Evolutionary conservation across 257 asterid species (phyloP).

Genomic region (Nicotiana attenuata): DNA sequence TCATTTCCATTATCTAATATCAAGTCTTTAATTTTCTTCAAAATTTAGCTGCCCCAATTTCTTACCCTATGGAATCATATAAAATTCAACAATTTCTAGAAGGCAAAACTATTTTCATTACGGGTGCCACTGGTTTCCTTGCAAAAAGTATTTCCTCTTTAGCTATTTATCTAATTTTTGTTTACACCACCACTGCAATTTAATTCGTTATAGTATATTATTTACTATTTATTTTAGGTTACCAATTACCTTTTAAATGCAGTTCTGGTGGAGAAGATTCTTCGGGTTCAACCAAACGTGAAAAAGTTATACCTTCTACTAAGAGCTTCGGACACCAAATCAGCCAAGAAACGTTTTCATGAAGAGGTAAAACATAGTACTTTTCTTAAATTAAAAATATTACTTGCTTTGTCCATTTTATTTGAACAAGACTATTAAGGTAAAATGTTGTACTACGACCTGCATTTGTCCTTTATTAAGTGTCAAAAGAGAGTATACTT

Average conservation of each 20-base stretch:
- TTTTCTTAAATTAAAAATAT: too few relatives aligned
- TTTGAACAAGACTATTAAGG: too few relatives aligned
- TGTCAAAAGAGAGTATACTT: too few relatives aligned
- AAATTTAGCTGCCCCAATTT: neutral
- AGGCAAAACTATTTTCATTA: slow-evolving; percentile 50
- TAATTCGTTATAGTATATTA: too few relatives aligned
- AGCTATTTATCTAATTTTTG: neutral
- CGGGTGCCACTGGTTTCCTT: slow-evolving; percentile 56
- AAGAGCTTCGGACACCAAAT: slow-evolving; percentile 6
- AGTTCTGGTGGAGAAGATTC: slow-evolving; percentile 14
- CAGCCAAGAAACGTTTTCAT: slow-evolving; percentile 4
- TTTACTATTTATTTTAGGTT: too few relatives aligned
- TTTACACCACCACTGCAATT: too few relatives aligned
- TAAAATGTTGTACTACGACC: too few relatives aligned
- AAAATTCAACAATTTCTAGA: slow-evolving; percentile 26
- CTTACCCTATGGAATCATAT: slow-evolving; percentile 28
- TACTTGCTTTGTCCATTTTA: neutral
- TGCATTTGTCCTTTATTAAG: too few relatives aligned
- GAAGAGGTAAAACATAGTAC: slow-evolving; percentile 12
- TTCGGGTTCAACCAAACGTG: neutral
- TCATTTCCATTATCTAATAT: neutral
- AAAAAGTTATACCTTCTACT: slow-evolving; percentile 17
- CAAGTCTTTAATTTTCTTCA: neutral
- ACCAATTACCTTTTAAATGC: neutral
- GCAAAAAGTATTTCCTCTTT: slow-evolving; percentile 34